Percentiles rank a stretch among this genome's conserved stretches.
These are phyloP conservation scores for Begonia peltatifolia DNA, from an alignment of 306 rosid genomes.

Conservation along the genomic window DNA sequence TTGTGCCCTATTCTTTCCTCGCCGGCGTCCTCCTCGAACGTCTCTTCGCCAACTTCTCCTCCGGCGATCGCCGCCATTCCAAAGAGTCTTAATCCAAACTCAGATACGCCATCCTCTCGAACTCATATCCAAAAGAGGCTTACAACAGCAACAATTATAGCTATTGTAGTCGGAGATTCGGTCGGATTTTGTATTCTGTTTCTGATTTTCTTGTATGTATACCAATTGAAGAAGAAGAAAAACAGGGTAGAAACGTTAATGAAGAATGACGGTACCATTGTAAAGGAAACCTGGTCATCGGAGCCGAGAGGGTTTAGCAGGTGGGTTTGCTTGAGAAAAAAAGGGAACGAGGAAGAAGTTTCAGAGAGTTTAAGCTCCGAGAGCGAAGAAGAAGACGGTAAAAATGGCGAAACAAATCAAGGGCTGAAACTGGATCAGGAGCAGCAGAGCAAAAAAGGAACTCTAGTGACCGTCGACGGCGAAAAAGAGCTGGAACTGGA, in stretches of 20 bases:
- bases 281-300: slow-evolving; percentile 27
- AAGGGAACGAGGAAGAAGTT: slow-evolving; percentile 26
- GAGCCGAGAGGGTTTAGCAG: slow-evolving; percentile 55
- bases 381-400: slow-evolving; percentile 13
- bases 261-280: slow-evolving; percentile 21
- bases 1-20: slow-evolving; percentile 59
- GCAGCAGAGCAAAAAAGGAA: slow-evolving; percentile 38
- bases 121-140: slow-evolving; percentile 22
- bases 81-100: slow-evolving; percentile 24
- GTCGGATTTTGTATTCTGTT: slow-evolving; percentile 40
- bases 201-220: slow-evolving; percentile 32
- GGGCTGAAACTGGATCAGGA: slow-evolving; percentile 14
- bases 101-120: neutral
- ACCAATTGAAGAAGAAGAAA: slow-evolving; percentile 33
- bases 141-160: slow-evolving; percentile 35
- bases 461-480: slow-evolving; percentile 63
- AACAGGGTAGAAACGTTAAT: slow-evolving; percentile 12
- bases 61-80: slow-evolving; percentile 93
- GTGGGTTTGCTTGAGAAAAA: slow-evolving; percentile 75
- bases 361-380: slow-evolving; percentile 20
- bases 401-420: slow-evolving; percentile 14
- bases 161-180: slow-evolving; percentile 56
- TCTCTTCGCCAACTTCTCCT: slow-evolving; percentile 28
- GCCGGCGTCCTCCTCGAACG: slow-evolving; percentile 25
- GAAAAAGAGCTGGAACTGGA: slow-evolving; percentile 69